Evolutionary conservation across 2,329 filamentous ascomycete genomes (phyloP), one percentile per base, ranked within the genome.

Genomic region (Cryoendolithus antarcticus): DNA sequence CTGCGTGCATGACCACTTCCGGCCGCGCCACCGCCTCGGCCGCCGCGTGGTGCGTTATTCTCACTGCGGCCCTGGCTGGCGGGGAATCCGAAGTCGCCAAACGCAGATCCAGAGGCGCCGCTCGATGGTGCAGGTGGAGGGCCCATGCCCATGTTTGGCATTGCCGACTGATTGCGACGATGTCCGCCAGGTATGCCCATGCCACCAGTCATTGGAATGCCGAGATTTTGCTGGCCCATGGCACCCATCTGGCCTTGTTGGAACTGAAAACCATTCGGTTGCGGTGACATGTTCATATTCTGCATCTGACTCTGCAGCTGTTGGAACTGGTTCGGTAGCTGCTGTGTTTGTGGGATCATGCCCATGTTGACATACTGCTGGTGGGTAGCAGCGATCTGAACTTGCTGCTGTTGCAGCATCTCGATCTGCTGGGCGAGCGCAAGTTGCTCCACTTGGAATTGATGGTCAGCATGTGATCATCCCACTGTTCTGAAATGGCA

Each of bases 311-410:
- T 75, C 66, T 89, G 86, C 62, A 88, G 69, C 56, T 80, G 80
- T 66, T 80, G 82, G 70, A 84, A 91, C 54, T 72, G 74, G 50
- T 77, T 78, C 51, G 76, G 77, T 43, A 95, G 70, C 51, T 77
- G 74, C 66, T 95, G 89, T 55, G 83, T 82, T 38, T 84, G 81
- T 51, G 82, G 81, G 55, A 96, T 80, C 74, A 96, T 86, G 62
- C 86, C 86, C 83, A 95, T 88, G 63, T 91, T 94, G 56, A 94
- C 82, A 70, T 94, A 95, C 66, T 96, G 89, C 66, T 95, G 88
- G 58, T 95, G 86, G 48, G 86, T 91, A 53, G 86, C 86, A 65
- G 93, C 85, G 58, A 96, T 93, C 62, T 95, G 88, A 64, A 96
- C 88, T 62, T 96, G 91, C 63, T 96, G 91, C 62, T 94, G 86